Percentiles rank a stretch among this genome's conserved stretches.
Conservation (phyloP, 768 basidiomycete genomes). For the Hortiboletus campestris region DNA sequence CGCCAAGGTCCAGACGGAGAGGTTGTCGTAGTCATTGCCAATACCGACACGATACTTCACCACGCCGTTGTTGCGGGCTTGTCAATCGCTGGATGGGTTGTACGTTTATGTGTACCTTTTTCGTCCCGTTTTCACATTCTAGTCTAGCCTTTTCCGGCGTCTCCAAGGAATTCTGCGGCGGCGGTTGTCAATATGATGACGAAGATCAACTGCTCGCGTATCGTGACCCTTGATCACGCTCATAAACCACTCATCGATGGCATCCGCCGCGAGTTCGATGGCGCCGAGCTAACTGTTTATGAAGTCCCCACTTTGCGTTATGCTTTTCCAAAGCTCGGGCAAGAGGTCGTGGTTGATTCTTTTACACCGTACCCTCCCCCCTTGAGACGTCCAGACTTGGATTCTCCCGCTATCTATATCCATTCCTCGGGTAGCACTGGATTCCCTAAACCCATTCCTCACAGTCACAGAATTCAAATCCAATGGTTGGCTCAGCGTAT, state of each 20-base stretch:
- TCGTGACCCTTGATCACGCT: conserved; percentile 18
- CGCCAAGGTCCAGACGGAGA: conserved; percentile 22
- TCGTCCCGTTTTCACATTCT: conserved; percentile 19
- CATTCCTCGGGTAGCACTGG: conserved; percentile 53
- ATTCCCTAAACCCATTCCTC: conserved; percentile 46
- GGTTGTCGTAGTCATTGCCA: conserved; percentile 24
- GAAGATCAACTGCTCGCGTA: conserved; percentile 18
- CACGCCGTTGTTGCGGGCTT: conserved; percentile 35
- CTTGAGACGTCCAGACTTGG: conserved; percentile 19
- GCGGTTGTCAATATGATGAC: conserved; percentile 33
- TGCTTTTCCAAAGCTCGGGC: conserved; percentile 42
- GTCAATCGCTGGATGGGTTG: conserved; percentile 38
- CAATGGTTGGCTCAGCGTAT: conserved; percentile 38
- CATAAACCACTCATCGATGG: conserved; percentile 17
- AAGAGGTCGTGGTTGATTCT: conserved; percentile 22
- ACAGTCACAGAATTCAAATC: conserved; percentile 32
- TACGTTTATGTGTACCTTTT: conserved; percentile 27
- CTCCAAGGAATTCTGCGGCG: conserved; percentile 41
- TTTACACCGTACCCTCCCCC: conserved; percentile 20
- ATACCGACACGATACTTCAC: conserved; percentile 35
- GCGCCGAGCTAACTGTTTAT: conserved; percentile 4
- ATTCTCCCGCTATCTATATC: conserved; percentile 42
- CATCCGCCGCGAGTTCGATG: not conserved
- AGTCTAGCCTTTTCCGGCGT: conserved; percentile 35
- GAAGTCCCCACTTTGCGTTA: conserved; percentile 21